Conservation (phyloP, 208 protist genomes). For the Acanthamoeba healyi region DNA sequence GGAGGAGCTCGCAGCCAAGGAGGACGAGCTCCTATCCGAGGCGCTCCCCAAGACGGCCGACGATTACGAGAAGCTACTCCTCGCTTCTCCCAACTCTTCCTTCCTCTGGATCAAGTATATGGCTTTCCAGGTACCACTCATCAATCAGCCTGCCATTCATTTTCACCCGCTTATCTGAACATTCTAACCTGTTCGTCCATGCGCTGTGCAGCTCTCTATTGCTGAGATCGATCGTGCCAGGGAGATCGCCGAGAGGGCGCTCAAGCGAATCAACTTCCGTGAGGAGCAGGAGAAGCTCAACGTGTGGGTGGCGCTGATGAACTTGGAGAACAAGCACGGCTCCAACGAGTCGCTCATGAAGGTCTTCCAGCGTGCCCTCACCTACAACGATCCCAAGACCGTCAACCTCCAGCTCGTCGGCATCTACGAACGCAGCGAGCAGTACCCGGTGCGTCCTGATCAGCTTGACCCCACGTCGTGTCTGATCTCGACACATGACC, state of each 20-base stretch:
- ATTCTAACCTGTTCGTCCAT: constrained; percentile 7
- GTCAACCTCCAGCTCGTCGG: constrained; percentile 81
- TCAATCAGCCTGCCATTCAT: background rate
- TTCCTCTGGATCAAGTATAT: constrained; percentile 92
- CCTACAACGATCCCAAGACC: constrained; percentile 86
- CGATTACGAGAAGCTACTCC: constrained; percentile 92
- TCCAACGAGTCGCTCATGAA: constrained; percentile 75
- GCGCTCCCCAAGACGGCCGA: constrained; percentile 81
- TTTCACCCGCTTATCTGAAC: background rate
- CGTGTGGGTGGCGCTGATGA: constrained; percentile 92
- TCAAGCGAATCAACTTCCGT: constrained; percentile 84
- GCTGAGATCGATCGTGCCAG: constrained; percentile 90
- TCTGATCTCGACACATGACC: no score
- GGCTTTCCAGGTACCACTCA: constrained; percentile 84
- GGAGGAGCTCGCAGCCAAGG: constrained; percentile 67
- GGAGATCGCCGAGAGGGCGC: constrained; percentile 87
- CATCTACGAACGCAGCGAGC: constrained; percentile 81
- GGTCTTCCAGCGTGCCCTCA: constrained; percentile 81
- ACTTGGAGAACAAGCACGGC: constrained; percentile 92
- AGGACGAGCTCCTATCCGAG: constrained; percentile 69
- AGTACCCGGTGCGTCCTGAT: constrained; percentile 54
- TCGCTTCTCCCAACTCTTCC: constrained; percentile 86
- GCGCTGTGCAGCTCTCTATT: constrained; percentile 78
- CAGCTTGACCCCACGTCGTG: no score
- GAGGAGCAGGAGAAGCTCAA: constrained; percentile 90